Evolutionary conservation across 2,329 filamentous ascomycete species (phyloP).

Genomic region (Sporothrix mexicana): DNA sequence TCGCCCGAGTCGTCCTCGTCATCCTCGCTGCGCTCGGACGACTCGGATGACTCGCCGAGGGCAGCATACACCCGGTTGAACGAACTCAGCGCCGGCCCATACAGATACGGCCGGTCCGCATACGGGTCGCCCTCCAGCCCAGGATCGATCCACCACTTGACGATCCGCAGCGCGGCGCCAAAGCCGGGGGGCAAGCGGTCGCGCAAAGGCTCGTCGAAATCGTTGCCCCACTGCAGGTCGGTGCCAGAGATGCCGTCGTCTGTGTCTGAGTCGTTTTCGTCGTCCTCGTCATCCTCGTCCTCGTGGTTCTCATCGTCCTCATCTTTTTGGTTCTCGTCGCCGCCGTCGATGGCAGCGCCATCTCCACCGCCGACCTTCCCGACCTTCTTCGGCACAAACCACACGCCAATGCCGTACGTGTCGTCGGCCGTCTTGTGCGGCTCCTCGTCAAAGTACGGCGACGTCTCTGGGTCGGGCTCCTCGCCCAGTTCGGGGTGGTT

Average conservation of each 20-base stretch:
- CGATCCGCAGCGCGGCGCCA: slow-evolving; percentile 79
- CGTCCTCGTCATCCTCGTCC: slow-evolving; percentile 33
- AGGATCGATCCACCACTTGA: slow-evolving; percentile 90
- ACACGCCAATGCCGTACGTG: slow-evolving; percentile 83
- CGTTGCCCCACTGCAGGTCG: slow-evolving; percentile 90
- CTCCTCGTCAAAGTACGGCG: slow-evolving; percentile 76
- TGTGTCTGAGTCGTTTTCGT: not conserved
- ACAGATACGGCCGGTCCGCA: slow-evolving; percentile 83
- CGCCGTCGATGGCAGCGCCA: no score
- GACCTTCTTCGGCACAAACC: slow-evolving; percentile 70
- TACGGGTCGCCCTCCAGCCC: slow-evolving; percentile 89
- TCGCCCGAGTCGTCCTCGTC: not conserved
- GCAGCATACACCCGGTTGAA: slow-evolving; percentile 80
- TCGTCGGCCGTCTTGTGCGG: slow-evolving; percentile 71
- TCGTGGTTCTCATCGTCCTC: not conserved
- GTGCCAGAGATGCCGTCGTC: slow-evolving; percentile 61
- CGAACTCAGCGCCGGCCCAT: slow-evolving; percentile 78
- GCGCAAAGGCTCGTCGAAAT: slow-evolving; percentile 90
- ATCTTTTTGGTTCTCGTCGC: slow-evolving; percentile 35
- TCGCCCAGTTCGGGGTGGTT: slow-evolving; percentile 3
- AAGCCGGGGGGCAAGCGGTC: slow-evolving; percentile 87
- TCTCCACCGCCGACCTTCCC: no score
- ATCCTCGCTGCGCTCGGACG: not conserved
- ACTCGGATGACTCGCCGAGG: slow-evolving; percentile 52
- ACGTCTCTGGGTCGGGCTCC: slow-evolving; percentile 63